These are phyloP conservation scores for Moricandia moricandioides DNA, from an alignment of 345 rosid species.

Conservation along the genomic window DNA sequence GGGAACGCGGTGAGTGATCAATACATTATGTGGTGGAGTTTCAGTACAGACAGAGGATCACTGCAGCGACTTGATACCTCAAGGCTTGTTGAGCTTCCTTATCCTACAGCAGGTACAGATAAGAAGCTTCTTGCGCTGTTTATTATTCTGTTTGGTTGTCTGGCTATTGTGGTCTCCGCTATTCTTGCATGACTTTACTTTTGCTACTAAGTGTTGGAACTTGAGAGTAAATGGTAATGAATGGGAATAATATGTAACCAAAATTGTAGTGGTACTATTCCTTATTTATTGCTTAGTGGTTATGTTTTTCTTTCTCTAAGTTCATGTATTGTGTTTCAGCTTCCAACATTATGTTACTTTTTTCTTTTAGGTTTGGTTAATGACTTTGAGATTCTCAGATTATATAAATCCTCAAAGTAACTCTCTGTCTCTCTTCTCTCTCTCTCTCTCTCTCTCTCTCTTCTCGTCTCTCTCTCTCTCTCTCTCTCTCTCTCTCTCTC, in stretches of 20 bases:
- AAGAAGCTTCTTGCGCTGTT: neutral
- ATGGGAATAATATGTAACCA: neutral
- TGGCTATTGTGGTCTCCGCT: neutral
- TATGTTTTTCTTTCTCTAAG: neutral
- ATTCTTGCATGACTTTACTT: neutral
- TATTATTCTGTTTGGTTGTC: neutral
- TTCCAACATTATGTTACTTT: neutral
- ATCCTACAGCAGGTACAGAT: neutral
- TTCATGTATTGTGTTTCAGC: neutral
- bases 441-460: neutral
- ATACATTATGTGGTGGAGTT: neutral
- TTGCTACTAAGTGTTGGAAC: neutral
- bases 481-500: too few relatives aligned
- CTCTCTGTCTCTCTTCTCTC: neutral
- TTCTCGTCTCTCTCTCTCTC: too few relatives aligned
- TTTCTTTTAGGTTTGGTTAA: neutral
- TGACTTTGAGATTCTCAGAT: neutral
- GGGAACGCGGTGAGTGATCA: conserved; percentile 1
- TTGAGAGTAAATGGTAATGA: neutral
- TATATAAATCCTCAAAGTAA: neutral
- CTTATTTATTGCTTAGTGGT: neutral
- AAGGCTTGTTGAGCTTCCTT: neutral
- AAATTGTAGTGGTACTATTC: neutral
- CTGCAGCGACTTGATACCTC: neutral
- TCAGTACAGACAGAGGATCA: neutral